Percentiles rank a stretch among this genome's conserved stretches.
These are phyloP conservation scores for Pseudohalonectria lignicola DNA, from an alignment of 2,329 filamentous ascomycete species.

Conservation along the genomic window DNA sequence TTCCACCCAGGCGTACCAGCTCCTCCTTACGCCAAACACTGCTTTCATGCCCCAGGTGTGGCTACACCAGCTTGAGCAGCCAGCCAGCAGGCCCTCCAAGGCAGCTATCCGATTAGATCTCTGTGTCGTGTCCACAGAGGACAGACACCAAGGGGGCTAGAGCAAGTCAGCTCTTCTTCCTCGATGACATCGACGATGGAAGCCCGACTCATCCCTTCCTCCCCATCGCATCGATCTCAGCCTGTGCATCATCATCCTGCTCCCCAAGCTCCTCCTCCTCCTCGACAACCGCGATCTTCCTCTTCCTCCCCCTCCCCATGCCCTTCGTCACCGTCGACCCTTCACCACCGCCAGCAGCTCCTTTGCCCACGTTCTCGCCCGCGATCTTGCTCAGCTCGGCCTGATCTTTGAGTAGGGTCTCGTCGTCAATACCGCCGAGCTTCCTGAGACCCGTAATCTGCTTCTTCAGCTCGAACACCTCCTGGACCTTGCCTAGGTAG, in stretches of 20 bases:
- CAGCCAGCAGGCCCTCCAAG: too few species aligned
- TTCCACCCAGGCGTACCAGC: too few species aligned
- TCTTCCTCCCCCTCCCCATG: slow-evolving; percentile 8
- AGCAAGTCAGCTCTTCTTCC: too few species aligned
- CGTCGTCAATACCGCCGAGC: slow-evolving; percentile 59
- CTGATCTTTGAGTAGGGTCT: slow-evolving; percentile 13
- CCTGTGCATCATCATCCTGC: slow-evolving; percentile 7
- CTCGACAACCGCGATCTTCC: slow-evolving; percentile 9
- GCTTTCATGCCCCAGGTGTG: too few species aligned
- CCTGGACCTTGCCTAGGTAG: slow-evolving; percentile 81
- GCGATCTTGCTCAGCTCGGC: slow-evolving; percentile 12
- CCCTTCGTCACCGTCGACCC: slow-evolving; percentile 7
- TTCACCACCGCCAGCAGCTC: slow-evolving; percentile 1
- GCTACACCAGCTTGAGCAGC: too few species aligned
- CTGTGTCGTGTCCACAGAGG: too few species aligned
- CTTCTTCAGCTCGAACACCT: slow-evolving; percentile 79
- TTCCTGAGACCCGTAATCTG: slow-evolving; percentile 77
- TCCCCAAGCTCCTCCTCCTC: slow-evolving; percentile 10
- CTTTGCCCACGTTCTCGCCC: slow-evolving; percentile 5
- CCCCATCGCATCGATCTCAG: slow-evolving; percentile 5
- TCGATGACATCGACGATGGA: too few species aligned
- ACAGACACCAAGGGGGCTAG: too few species aligned
- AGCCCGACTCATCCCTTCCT: slow-evolving; percentile 2
- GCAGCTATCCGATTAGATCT: too few species aligned
- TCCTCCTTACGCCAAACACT: too few species aligned